Evolutionary conservation across 2,329 filamentous ascomycete species (phyloP).

Genomic region (Pseudocercospora crystallina): DNA sequence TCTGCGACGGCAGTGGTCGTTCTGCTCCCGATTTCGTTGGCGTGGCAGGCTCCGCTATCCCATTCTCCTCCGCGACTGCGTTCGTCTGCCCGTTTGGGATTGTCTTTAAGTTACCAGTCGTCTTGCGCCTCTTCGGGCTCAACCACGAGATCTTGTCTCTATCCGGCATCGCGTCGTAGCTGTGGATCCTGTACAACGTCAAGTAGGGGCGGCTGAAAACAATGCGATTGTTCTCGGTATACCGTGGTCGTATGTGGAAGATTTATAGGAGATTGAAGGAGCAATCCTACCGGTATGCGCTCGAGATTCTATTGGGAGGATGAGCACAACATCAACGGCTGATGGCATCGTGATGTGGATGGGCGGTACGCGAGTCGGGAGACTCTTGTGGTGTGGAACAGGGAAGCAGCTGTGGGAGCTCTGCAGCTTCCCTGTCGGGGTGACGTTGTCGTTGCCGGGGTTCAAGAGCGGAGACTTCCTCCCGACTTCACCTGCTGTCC

Average conservation of each 20-base stretch:
- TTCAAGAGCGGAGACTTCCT: too few relatives aligned
- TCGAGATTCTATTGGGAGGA: background rate
- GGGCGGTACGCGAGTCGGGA: slow-evolving; percentile 7
- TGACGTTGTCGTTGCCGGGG: slow-evolving; percentile 7
- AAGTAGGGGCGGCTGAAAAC: background rate
- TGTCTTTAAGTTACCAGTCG: slow-evolving; percentile 27
- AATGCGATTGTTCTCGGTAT: background rate
- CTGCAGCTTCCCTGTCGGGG: background rate
- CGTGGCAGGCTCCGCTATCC: slow-evolving; percentile 12
- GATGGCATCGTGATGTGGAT: slow-evolving; percentile 14
- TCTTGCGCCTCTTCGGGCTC: slow-evolving; percentile 28
- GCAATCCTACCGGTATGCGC: slow-evolving; percentile 5
- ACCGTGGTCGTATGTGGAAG: background rate
- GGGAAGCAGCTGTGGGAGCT: slow-evolving; percentile 2
- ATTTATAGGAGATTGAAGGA: background rate
- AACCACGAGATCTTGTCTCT: slow-evolving; percentile 26
- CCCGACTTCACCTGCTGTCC: too few relatives aligned
- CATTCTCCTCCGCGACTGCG: slow-evolving; percentile 6
- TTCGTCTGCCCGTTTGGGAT: slow-evolving; percentile 14
- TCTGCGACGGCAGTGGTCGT: slow-evolving; percentile 8
- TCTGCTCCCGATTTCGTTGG: slow-evolving; percentile 1
- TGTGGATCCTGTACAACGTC: background rate
- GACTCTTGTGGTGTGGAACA: slow-evolving; percentile 11
- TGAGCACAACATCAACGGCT: slow-evolving; percentile 2
- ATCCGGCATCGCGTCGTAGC: slow-evolving; percentile 6